Evolutionary conservation across 805 yeast species (phyloP).

Genomic region (Kuraishia molischiana): DNA sequence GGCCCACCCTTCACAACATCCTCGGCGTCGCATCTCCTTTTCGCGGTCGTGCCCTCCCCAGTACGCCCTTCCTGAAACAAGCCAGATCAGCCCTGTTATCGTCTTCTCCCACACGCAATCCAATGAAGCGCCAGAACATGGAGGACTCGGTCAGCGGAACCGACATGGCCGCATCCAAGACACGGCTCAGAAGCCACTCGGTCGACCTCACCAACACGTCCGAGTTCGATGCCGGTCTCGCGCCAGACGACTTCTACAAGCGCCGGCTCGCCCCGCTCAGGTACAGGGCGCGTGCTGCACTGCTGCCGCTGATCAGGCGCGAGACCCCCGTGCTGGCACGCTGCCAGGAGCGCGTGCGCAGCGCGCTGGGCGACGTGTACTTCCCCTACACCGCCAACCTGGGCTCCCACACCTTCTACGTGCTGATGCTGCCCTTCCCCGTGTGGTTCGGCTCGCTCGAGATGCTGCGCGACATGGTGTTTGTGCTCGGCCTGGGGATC

Average conservation of each 20-base stretch:
- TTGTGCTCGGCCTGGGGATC: conserved; percentile 60
- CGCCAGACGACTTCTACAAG: conserved; percentile 56
- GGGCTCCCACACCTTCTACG: conserved; percentile 92
- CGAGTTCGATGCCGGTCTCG: conserved; percentile 63
- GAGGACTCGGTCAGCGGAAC: not conserved
- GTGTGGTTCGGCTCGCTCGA: conserved; percentile 65
- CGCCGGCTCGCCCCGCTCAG: conserved; percentile 45
- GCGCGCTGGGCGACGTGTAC: conserved; percentile 50
- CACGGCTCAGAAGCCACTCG: not conserved
- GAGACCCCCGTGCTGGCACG: conserved; percentile 55
- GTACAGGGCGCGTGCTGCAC: conserved; percentile 37
- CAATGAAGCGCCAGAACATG: too few relatives aligned
- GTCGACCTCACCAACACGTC: conserved; percentile 13
- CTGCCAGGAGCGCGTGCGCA: conserved; percentile 45
- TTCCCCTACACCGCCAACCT: conserved; percentile 84
- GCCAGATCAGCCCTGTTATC: too few relatives aligned
- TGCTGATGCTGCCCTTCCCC: conserved; percentile 76
- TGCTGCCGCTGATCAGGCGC: conserved; percentile 46
- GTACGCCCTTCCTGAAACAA: too few relatives aligned
- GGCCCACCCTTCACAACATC: too few relatives aligned
- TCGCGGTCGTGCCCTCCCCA: too few relatives aligned
- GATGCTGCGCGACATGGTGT: conserved; percentile 49
- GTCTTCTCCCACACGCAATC: too few relatives aligned
- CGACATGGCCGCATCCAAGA: not conserved
- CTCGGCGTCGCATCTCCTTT: too few relatives aligned